A percentile compares a stretch with the other conserved stretches of the same genome.
phyloP scores from a whole-genome alignment of 306 rosid genomes.

The Adenanthera pavonina region DNA sequence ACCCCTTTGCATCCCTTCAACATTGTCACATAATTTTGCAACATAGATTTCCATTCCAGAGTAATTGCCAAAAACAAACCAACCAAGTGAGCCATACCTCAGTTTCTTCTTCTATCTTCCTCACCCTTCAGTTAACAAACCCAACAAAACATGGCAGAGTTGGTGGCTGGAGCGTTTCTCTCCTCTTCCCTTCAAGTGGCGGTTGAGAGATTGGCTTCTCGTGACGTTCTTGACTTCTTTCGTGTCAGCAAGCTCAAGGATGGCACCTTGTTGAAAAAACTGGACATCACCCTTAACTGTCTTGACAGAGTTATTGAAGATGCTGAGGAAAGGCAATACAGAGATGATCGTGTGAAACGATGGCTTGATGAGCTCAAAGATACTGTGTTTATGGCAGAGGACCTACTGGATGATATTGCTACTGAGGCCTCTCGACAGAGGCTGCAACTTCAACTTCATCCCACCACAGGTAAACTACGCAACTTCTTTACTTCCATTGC shows the following conservation, averaged over 20 bases:
- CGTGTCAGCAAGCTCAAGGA: background rate
- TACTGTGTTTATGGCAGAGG: background rate
- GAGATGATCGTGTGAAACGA: background rate
- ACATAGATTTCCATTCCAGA: too few species aligned
- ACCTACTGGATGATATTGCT: background rate
- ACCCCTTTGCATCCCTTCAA: too few species aligned
- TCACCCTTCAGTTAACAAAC: background rate
- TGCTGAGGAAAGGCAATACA: slow-evolving; percentile 12
- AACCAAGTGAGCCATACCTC: background rate
- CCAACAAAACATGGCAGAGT: background rate
- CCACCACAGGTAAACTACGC: background rate
- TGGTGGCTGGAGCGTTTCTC: background rate
- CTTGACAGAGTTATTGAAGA: background rate
- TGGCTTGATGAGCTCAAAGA: slow-evolving; percentile 14
- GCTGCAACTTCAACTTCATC: background rate
- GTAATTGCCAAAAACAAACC: too few species aligned
- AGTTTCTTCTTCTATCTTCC: background rate
- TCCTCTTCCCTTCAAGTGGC: background rate
- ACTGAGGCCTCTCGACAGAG: background rate
- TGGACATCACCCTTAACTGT: background rate
- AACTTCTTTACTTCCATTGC: background rate
- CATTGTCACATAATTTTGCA: too few species aligned
- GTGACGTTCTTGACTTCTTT: background rate
- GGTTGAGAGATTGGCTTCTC: too few species aligned
- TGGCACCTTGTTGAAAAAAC: background rate